These are phyloP conservation scores for Fusarium graminum DNA, from an alignment of 2,329 filamentous ascomycete genomes.

Conservation along the genomic window DNA sequence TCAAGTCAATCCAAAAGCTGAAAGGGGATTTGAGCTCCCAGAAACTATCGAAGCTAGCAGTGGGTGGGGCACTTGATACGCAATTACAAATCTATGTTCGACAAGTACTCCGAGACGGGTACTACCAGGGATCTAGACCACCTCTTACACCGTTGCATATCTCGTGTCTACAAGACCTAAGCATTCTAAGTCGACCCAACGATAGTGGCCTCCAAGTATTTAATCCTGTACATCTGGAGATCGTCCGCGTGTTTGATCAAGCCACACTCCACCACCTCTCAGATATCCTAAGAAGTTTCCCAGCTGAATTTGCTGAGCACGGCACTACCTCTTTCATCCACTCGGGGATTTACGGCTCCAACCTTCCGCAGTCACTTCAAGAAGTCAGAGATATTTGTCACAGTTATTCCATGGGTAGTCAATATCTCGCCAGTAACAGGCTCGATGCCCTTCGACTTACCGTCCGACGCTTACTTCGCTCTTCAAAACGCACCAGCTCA, in stretches of 20 bases:
- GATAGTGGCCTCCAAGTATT: not conserved
- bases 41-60: not conserved
- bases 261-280: not conserved
- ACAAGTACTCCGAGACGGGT: conserved; percentile 1
- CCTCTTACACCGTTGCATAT: not conserved
- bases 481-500: not conserved
- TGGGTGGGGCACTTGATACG: not conserved
- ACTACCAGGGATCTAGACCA: conserved; percentile 5
- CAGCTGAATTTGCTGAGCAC: conserved; percentile 3
- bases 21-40: rapidly evolving
- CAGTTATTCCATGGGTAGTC: not conserved
- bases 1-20: rapidly evolving
- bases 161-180: rapidly evolving
- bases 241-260: conserved; percentile 3
- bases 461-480: not conserved
- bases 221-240: not conserved
- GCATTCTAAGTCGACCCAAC: rapidly evolving
- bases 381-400: not conserved
- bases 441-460: not conserved
- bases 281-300: not conserved
- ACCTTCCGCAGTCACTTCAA: not conserved
- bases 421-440: not conserved
- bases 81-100: conserved; percentile 10
- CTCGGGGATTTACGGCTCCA: not conserved
- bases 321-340: conserved; percentile 12